Conservation (phyloP, 208 protist species). For the Phytomonas francai region DNA sequence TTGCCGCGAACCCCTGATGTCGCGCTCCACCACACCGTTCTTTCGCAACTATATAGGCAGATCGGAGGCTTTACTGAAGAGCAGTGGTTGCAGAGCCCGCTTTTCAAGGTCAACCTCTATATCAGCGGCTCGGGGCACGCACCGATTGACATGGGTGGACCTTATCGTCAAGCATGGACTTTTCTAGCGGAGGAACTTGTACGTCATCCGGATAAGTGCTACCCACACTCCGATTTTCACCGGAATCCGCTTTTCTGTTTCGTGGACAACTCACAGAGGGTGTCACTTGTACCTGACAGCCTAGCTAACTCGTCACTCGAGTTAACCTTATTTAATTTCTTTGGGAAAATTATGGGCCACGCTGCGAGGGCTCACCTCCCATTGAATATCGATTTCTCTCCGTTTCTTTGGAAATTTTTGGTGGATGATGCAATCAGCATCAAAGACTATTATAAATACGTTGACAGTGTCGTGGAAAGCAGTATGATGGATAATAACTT, state of each 20-base stretch:
- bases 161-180: conserved; percentile 87
- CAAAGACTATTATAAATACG: conserved; percentile 83
- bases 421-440: conserved; percentile 76
- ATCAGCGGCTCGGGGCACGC: conserved; percentile 66
- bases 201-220: conserved; percentile 78
- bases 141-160: conserved; percentile 82
- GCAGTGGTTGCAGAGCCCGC: conserved; percentile 52
- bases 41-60: conserved; percentile 84
- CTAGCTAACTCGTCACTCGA: conserved; percentile 61
- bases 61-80: conserved; percentile 63
- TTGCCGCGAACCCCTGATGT: conserved; percentile 66
- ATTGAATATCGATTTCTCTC: conserved; percentile 83
- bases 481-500: conserved; percentile 77
- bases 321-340: conserved; percentile 80
- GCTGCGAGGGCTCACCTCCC: conserved; percentile 52
- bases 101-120: conserved; percentile 83
- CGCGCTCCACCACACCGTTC: conserved; percentile 67
- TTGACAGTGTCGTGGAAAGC: conserved; percentile 79
- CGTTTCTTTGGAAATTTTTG: conserved; percentile 89
- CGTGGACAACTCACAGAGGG: conserved; percentile 76
- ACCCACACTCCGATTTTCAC: conserved; percentile 77
- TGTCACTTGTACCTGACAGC: conserved; percentile 77
- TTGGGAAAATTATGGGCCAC: conserved; percentile 88
- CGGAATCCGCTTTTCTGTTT: conserved; percentile 83
- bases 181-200: conserved; percentile 85